A percentile compares a stretch with the other conserved stretches of the same genome.
These are phyloP conservation scores for Pseudogymnoascus sp. DNA, from an alignment of 2,329 filamentous ascomycete species.

Conservation along the genomic window DNA sequence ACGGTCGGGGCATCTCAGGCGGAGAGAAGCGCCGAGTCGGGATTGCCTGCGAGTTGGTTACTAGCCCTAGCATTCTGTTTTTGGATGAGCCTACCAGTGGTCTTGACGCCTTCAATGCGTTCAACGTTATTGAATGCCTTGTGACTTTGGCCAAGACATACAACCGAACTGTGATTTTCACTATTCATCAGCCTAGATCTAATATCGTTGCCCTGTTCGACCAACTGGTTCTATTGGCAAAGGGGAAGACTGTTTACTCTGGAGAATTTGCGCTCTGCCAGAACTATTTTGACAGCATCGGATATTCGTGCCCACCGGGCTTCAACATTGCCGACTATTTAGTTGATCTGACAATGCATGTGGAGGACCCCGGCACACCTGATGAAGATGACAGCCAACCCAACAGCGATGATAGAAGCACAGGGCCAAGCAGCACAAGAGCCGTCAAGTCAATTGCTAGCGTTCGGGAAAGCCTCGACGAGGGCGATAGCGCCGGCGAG, in stretches of 20 bases:
- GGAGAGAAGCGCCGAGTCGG: conserved; percentile 94
- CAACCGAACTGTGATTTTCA: conserved; percentile 95
- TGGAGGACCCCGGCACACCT: conserved; percentile 49
- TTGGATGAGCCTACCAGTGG: conserved; percentile 95
- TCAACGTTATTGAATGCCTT: conserved; percentile 93
- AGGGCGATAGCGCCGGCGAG: conserved; percentile 51
- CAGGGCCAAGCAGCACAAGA: conserved; percentile 76
- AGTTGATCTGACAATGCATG: conserved; percentile 96
- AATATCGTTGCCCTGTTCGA: conserved; percentile 98
- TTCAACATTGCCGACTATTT: conserved; percentile 99
- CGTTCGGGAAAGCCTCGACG: conserved; percentile 63
- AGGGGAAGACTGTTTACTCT: conserved; percentile 86
- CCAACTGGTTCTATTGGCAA: conserved; percentile 80
- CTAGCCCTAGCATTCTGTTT: conserved; percentile 93
- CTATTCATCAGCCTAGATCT: conserved; percentile 93
- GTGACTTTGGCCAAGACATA: conserved; percentile 93
- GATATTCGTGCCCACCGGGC: conserved; percentile 86
- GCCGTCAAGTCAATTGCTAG: conserved; percentile 88
- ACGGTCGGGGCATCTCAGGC: conserved; percentile 88
- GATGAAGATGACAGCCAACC: conserved; percentile 46
- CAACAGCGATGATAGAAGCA: conserved; percentile 56
- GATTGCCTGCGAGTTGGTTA: conserved; percentile 95
- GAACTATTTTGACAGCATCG: conserved; percentile 82
- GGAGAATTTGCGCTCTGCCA: conserved; percentile 85
- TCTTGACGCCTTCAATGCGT: conserved; percentile 92